These are phyloP conservation scores for Ophiostoma triangulosporum DNA, from an alignment of 2,329 filamentous ascomycete species.

Conservation along the genomic window DNA sequence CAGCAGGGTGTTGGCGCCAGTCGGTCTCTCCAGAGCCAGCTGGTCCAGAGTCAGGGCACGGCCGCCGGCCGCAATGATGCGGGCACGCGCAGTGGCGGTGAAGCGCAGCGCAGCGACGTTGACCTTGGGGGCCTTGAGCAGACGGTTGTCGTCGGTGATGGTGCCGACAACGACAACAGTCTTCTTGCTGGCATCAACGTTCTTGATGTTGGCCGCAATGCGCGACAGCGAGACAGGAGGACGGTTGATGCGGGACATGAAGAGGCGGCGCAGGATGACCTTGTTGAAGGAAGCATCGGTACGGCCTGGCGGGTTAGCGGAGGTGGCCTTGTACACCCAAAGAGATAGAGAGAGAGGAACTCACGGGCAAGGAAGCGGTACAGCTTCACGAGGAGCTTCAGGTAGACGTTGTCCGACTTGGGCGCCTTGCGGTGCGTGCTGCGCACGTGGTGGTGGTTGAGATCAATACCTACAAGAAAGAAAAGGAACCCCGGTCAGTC, in stretches of 20 bases:
- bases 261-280: slow-evolving; percentile 90
- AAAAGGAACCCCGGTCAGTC: slow-evolving; percentile 37
- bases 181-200: slow-evolving; percentile 55
- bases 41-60: slow-evolving; percentile 94
- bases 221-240: slow-evolving; percentile 89
- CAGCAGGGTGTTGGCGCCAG: slow-evolving; percentile 91
- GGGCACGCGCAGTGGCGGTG: slow-evolving; percentile 87
- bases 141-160: slow-evolving; percentile 95
- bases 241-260: slow-evolving; percentile 98
- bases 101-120: slow-evolving; percentile 90
- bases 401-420: slow-evolving; percentile 97
- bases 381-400: slow-evolving; percentile 94
- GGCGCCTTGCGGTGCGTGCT: slow-evolving; percentile 78
- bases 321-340: neutral
- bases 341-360: slow-evolving; percentile 23
- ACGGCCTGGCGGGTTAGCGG: slow-evolving; percentile 48
- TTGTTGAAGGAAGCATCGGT: slow-evolving; percentile 99
- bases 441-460: slow-evolving; percentile 56
- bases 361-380: slow-evolving; percentile 94
- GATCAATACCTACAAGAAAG: slow-evolving; percentile 52
- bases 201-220: slow-evolving; percentile 58
- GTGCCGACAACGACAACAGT: slow-evolving; percentile 90
- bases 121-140: slow-evolving; percentile 80
- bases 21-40: slow-evolving; percentile 88
- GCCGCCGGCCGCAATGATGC: slow-evolving; percentile 86